Conservation (phyloP, 768 basidiomycete species). For the Pholiota molesta region DNA sequence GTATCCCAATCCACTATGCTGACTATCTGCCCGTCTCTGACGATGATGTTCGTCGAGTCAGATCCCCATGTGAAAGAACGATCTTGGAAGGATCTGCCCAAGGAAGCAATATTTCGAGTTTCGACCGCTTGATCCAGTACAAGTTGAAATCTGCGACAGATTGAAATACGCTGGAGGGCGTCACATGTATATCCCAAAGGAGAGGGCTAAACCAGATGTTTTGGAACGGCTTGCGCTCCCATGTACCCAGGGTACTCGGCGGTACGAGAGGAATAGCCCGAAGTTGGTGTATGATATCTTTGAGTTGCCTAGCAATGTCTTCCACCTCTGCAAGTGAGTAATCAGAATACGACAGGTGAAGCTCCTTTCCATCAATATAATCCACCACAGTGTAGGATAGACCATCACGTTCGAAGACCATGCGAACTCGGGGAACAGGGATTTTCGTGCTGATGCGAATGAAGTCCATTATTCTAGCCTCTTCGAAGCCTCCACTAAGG, state of each 20-base stretch:
- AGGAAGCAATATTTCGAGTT: background rate
- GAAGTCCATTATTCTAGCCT: background rate
- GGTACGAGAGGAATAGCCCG: background rate
- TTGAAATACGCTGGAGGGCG: background rate
- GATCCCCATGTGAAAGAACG: background rate
- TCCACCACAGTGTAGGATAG: background rate
- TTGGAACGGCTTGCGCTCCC: background rate
- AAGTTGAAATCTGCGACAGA: background rate
- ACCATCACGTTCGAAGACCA: background rate
- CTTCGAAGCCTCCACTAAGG: background rate
- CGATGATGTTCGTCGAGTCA: background rate
- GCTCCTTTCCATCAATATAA: background rate
- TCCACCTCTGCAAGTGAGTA: background rate
- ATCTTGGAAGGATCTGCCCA: background rate
- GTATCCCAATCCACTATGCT: background rate
- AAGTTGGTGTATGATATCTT: background rate
- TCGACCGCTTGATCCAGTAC: background rate
- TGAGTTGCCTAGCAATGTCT: background rate
- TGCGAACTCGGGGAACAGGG: background rate
- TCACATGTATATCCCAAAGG: background rate
- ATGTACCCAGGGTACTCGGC: background rate
- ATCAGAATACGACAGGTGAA: background rate
- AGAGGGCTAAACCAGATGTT: background rate
- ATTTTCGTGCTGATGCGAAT: background rate
- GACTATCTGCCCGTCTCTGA: background rate